Conservation (phyloP, 768 basidiomycete species). For the Psilocybe azurescens region DNA sequence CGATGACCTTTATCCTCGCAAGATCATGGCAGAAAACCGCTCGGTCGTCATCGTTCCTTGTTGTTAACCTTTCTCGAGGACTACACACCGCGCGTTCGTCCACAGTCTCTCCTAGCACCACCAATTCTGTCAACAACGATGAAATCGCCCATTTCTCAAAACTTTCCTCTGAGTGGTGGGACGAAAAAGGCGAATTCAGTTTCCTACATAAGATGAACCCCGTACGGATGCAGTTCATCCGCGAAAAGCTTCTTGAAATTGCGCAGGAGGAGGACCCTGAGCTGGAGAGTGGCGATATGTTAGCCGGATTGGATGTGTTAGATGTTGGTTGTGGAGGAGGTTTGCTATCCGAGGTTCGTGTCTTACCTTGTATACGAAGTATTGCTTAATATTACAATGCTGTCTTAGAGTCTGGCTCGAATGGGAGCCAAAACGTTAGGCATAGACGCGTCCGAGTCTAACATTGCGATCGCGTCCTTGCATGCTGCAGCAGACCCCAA, state of each 20-base stretch:
- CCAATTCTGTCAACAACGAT: constrained; percentile 60
- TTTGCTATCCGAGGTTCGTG: constrained; percentile 82
- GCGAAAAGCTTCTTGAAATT: constrained; percentile 72
- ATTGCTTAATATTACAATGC: not conserved
- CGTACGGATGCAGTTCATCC: constrained; percentile 80
- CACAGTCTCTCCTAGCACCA: not conserved
- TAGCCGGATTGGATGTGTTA: constrained; percentile 74
- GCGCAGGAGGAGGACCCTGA: constrained; percentile 57
- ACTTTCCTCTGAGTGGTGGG: constrained; percentile 95
- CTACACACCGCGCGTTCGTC: not conserved
- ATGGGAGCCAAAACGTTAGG: constrained; percentile 88
- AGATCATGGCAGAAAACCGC: not conserved
- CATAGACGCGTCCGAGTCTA: constrained; percentile 90
- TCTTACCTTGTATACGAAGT: not conserved
- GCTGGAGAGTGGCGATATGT: constrained; percentile 37
- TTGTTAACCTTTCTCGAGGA: not conserved
- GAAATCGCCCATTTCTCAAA: constrained; percentile 92
- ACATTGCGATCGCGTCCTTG: constrained; percentile 82
- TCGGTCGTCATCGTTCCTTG: not conserved
- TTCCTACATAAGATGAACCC: constrained; percentile 97
- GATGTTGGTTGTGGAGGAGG: constrained; percentile 98
- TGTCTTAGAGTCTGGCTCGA: constrained; percentile 76
- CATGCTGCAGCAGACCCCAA: constrained; percentile 83
- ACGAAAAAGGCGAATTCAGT: constrained; percentile 89
- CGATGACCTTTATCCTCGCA: not conserved